Percentiles rank a stretch among this genome's conserved stretches.
Conservation (phyloP, 208 protist genomes). For the Acanthamoeba castellanii region DNA sequence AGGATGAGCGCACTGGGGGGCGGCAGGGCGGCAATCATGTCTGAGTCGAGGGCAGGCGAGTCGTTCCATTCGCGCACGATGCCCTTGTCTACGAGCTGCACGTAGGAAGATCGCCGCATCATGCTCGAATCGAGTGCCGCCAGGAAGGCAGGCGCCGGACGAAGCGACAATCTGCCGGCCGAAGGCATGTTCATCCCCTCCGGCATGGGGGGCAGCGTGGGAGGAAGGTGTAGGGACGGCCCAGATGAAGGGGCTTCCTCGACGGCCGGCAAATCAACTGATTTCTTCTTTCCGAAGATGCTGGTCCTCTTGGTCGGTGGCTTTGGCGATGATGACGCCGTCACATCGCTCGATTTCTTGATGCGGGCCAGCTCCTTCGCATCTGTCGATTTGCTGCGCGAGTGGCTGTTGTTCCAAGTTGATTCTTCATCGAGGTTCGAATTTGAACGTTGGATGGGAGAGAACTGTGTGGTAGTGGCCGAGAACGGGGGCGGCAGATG, state of each 20-base stretch:
- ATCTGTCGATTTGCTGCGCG: no score
- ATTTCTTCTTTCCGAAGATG: not conserved
- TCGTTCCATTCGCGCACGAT: slow-evolving; percentile 65
- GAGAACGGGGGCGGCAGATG: not conserved
- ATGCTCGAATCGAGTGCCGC: slow-evolving; percentile 14
- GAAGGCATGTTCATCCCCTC: not conserved
- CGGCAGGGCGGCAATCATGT: slow-evolving; percentile 1
- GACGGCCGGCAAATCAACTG: no score
- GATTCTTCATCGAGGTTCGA: not conserved
- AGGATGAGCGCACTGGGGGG: not conserved
- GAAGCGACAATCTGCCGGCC: not conserved
- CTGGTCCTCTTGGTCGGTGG: not conserved
- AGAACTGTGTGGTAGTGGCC: not conserved
- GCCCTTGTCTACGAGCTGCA: slow-evolving; percentile 12
- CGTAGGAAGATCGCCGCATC: not conserved
- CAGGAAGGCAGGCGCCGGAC: not conserved
- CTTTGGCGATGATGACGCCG: not conserved
- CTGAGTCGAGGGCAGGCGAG: not conserved
- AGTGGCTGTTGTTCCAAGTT: no score
- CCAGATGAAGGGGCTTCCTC: no score
- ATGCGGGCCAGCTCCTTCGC: not conserved
- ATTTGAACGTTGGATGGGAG: not conserved
- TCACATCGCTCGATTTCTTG: not conserved
- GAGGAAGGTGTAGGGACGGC: not conserved
- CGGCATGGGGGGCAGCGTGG: not conserved